Evolutionary conservation across 164 flowering plant species (phyloP), one percentile per base, ranked within the genome.

Genomic region (Stephania yunnanensis): DNA sequence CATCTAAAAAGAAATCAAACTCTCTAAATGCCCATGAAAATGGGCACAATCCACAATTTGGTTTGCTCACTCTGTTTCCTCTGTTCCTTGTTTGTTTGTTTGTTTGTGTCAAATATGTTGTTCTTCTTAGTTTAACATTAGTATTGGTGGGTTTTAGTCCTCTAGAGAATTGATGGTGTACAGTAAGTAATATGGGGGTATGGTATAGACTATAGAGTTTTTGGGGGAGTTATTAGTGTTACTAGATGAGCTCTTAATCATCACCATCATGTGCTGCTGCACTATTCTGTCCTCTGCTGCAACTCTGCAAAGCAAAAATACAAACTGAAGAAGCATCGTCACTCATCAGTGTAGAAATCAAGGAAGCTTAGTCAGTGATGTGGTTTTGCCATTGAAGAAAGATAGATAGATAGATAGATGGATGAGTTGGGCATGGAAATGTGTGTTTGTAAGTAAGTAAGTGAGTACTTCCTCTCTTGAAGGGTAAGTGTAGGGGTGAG

Each of bases 1-100:
- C 90, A 92, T 92, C 44, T 91, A 83, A 50, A 10, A 3, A 88
- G 65, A 58, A 20, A 25, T 45, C 9, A 58, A 42, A 10, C 19
- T 7, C 74, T 50, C 46, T 71, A 46, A 2, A 53, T 11, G 53
- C 31, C 69, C 70, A 70, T 68, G 83, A 69, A 58, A 77, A 71
- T 76, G 74, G 77, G 76, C 42, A 36, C 42, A 36, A 36, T 81
- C 80, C 42, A 36, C 42, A 36, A 36, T 81, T 81, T 80, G 81
- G 53, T 76, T 71, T 74, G 25, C 70, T 76, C 29, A 68, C 73
- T 68, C 69, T 76, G 7, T 44, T 45, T 74, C 74, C 69, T 76
- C 29, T 61, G 42, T 36, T 73, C 64, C 46, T 30, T 50, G 42
- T 76, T 25, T 64, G 55, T 73, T 19, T 31, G 73, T 69, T 17